Percentiles rank a stretch among this genome's conserved stretches.
phyloP scores from a whole-genome alignment of 2,329 filamentous ascomycete species.

The Sporothrix luriei region DNA sequence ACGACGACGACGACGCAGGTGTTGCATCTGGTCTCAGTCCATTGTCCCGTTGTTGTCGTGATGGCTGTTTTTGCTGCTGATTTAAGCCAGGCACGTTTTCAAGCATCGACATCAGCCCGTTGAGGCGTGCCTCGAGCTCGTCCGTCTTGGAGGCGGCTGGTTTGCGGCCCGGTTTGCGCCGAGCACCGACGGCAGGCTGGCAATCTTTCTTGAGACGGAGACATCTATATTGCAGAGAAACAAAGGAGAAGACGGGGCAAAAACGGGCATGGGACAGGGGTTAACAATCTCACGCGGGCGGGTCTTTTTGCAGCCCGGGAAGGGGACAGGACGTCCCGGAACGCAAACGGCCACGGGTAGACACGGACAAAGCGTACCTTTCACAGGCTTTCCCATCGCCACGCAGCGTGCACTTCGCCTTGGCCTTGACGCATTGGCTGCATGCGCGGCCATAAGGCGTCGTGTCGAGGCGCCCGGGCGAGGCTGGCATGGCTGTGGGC shows the following conservation, averaged over 20 bases:
- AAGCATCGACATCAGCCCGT: constrained; percentile 29
- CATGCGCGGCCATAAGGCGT: constrained; percentile 30
- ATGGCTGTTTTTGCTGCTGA: background rate
- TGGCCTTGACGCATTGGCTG: constrained; percentile 31
- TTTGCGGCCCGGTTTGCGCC: constrained; percentile 30
- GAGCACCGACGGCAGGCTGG: constrained; percentile 27
- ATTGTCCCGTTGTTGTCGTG: background rate
- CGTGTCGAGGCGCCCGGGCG: constrained; percentile 15
- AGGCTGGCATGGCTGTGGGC: constrained; percentile 9
- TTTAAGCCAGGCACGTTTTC: constrained; percentile 13
- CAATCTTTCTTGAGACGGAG: constrained; percentile 30
- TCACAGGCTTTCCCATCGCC: constrained; percentile 27
- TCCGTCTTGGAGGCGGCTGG: constrained; percentile 27
- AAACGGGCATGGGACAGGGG: background rate
- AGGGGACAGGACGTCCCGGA: too few relatives aligned
- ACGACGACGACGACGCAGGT: constrained; percentile 13
- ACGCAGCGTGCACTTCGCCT: constrained; percentile 31
- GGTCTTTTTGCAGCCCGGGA: background rate
- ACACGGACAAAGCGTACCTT: background rate
- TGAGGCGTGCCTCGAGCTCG: constrained; percentile 28
- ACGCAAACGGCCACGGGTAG: background rate
- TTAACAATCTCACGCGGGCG: background rate
- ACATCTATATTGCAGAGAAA: background rate
- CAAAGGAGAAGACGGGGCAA: background rate
- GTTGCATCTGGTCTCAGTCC: background rate